Percentiles rank a stretch among this genome's conserved stretches.
Evolutionary conservation across 345 rosid species (phyloP).

Genomic region (Erysimum cheiranthoides): DNA sequence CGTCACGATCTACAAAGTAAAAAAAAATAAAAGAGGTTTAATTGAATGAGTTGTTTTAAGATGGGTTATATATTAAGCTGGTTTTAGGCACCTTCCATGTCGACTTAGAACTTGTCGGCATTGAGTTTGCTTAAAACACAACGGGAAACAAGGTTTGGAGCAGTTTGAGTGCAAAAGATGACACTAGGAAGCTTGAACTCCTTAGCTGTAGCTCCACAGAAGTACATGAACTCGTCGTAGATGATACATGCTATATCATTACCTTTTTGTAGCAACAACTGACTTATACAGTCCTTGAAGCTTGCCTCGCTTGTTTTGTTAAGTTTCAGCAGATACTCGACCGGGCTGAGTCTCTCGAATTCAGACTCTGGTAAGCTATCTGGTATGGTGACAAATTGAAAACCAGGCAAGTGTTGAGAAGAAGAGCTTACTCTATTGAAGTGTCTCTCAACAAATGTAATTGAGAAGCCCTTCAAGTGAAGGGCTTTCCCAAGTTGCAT

Average conservation of each 20-base stretch:
- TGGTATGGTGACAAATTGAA: conserved; percentile 50
- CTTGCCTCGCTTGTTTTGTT: conserved; percentile 49
- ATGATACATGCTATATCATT: conserved; percentile 52
- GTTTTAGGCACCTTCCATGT: conserved; percentile 35
- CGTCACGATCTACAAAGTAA: conserved; percentile 12
- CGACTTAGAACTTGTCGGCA: conserved; percentile 11
- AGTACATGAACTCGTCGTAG: conserved; percentile 40
- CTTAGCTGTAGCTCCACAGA: conserved; percentile 24
- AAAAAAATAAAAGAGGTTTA: not conserved
- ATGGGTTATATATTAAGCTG: not conserved
- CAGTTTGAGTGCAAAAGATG: conserved; percentile 35
- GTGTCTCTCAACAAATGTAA: conserved; percentile 50
- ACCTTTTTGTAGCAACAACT: conserved; percentile 4
- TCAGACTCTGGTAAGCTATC: conserved; percentile 39
- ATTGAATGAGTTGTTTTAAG: not conserved
- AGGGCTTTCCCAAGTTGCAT: conserved; percentile 63
- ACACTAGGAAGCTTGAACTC: conserved; percentile 29
- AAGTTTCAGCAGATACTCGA: conserved; percentile 37
- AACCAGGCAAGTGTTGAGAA: conserved; percentile 14
- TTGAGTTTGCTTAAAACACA: conserved; percentile 2
- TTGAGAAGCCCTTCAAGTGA: conserved; percentile 57
- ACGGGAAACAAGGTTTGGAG: conserved; percentile 28
- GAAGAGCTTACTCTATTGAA: conserved; percentile 46
- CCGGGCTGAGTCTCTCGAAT: conserved; percentile 13
- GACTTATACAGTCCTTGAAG: conserved; percentile 30